Conservation (phyloP, 768 basidiomycete species). For the Naganishia friedmannii region DNA sequence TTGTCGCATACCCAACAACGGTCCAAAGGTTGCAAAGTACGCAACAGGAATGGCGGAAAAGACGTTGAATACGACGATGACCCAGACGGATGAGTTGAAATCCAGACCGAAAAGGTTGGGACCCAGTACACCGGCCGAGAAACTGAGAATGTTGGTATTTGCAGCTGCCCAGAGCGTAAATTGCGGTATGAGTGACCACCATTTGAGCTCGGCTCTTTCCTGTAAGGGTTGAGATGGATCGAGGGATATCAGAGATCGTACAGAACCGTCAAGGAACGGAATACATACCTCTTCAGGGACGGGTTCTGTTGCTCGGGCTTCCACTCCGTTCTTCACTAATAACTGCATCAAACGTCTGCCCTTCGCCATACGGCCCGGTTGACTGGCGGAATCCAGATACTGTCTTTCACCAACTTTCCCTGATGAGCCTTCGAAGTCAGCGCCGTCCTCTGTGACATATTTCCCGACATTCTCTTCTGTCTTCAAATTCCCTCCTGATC, state of each 20-base stretch:
- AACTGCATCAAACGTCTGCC: conserved; percentile 34
- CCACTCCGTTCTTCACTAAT: conserved; percentile 44
- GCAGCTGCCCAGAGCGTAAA: conserved; percentile 47
- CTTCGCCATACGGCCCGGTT: conserved; percentile 31
- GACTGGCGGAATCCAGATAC: background rate
- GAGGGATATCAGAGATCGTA: background rate
- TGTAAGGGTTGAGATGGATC: conserved; percentile 11
- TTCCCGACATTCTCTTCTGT: background rate
- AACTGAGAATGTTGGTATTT: conserved; percentile 47
- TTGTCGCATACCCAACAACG: conserved; percentile 73
- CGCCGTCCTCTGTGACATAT: background rate
- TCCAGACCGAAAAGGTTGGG: conserved; percentile 64
- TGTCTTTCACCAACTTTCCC: background rate
- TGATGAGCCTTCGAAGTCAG: background rate
- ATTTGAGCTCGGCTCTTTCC: conserved; percentile 42
- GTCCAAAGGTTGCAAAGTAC: conserved; percentile 70
- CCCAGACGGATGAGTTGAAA: conserved; percentile 61
- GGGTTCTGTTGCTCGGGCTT: conserved; percentile 46
- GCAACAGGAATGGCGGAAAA: conserved; percentile 62
- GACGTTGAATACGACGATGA: conserved; percentile 68
- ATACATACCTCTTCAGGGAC: conserved; percentile 42
- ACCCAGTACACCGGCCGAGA: conserved; percentile 62
- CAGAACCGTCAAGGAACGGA: background rate
- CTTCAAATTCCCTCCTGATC: background rate
- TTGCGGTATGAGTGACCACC: conserved; percentile 44